phyloP scores from a whole-genome alignment of 192 early-diverging fungal genomes.

The Linnemannia zychae region DNA sequence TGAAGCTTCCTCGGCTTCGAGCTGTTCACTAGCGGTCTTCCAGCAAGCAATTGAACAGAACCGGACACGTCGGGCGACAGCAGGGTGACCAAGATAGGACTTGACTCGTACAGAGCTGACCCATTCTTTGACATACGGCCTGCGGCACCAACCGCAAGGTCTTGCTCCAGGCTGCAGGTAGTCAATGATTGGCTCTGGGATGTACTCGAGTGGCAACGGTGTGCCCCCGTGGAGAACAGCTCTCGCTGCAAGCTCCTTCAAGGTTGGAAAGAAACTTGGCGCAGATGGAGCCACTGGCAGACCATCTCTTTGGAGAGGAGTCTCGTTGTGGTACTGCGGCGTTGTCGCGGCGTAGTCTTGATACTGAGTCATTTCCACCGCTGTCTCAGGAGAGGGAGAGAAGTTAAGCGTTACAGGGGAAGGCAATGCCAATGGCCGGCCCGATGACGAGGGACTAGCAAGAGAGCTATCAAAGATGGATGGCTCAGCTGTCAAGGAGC shows the following conservation, averaged over 20 bases:
- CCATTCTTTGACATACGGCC: conserved; percentile 68
- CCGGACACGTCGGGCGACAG: conserved; percentile 63
- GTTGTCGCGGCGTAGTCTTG: not conserved
- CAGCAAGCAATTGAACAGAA: conserved; percentile 64
- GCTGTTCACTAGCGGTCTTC: conserved; percentile 39
- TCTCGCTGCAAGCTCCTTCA: conserved; percentile 61
- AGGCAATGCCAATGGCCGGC: not conserved
- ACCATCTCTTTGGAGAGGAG: not conserved
- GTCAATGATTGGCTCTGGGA: conserved; percentile 40
- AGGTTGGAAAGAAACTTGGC: conserved; percentile 56
- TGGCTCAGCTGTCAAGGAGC: conserved; percentile 14
- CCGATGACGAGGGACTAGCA: not conserved
- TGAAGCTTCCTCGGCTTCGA: conserved; percentile 37
- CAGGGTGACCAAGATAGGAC: conserved; percentile 64
- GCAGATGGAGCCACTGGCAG: not conserved
- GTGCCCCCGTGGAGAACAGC: conserved; percentile 38
- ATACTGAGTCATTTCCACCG: not conserved
- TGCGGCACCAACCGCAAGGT: conserved; percentile 54
- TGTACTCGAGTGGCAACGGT: conserved; percentile 36
- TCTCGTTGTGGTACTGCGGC: not conserved
- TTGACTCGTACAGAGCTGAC: conserved; percentile 66
- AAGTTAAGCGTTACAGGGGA: not conserved
- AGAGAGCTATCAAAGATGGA: conserved; percentile 38
- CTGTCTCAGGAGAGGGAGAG: not conserved
- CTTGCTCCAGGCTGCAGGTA: conserved; percentile 54